phyloP scores from a whole-genome alignment of 805 yeast genomes.

The Saccharomycopsis sp. region DNA sequence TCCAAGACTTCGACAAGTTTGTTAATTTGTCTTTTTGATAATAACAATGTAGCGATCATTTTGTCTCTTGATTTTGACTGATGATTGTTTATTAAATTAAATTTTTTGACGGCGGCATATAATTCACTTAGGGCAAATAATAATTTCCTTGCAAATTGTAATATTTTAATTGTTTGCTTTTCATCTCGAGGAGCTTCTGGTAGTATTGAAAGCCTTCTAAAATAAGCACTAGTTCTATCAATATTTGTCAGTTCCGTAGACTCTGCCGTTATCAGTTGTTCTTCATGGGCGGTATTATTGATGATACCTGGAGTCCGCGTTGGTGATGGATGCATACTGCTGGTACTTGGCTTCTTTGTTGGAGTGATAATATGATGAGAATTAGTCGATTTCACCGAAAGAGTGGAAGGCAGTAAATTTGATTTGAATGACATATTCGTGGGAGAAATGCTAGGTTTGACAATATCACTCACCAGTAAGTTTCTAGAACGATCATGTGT shows the following conservation, averaged over 20 bases:
- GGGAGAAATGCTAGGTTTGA: too few species aligned
- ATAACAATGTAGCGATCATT: slow-evolving; percentile 25
- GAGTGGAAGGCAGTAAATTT: too few species aligned
- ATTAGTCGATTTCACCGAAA: too few species aligned
- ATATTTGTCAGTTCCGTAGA: not conserved
- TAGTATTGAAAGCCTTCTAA: not conserved
- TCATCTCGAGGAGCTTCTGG: not conserved
- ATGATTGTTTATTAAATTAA: slow-evolving; percentile 24
- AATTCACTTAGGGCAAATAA: slow-evolving; percentile 38
- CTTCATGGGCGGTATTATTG: not conserved
- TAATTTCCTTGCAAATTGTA: slow-evolving; percentile 37
- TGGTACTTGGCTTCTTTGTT: slow-evolving; percentile 1
- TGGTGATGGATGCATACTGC: not conserved
- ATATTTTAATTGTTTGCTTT: slow-evolving; percentile 9
- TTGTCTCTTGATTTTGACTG: not conserved
- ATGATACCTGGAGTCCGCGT: not conserved
- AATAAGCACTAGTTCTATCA: not conserved
- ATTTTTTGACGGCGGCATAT: slow-evolving; percentile 36
- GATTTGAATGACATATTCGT: too few species aligned
- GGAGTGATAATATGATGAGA: too few species aligned
- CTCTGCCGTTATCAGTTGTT: too few species aligned
- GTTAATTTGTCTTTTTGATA: slow-evolving; percentile 37
- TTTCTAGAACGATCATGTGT: too few species aligned
- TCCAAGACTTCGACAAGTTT: slow-evolving; percentile 37
- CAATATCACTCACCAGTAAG: too few species aligned